Conservation (phyloP, 75 land plant genomes). For the Sequoiadendron giganteum region DNA sequence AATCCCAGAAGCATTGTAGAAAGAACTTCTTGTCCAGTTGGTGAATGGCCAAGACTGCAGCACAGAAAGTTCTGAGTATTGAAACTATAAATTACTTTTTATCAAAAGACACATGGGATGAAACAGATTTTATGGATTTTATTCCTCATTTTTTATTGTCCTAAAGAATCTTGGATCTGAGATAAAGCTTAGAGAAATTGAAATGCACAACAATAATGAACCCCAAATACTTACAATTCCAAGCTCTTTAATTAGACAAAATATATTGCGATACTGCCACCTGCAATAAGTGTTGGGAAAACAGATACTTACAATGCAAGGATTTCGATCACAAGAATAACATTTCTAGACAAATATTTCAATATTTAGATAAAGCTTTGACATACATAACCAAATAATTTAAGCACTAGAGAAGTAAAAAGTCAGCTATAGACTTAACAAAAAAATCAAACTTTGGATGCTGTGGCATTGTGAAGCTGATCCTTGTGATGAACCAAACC, state of each 20-base stretch:
- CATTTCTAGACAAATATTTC: background rate
- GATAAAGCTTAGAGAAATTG: background rate
- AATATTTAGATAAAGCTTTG: background rate
- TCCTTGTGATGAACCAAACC: background rate
- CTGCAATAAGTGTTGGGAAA: conserved; percentile 16
- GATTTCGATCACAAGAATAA: background rate
- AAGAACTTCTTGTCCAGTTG: conserved; percentile 42
- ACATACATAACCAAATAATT: background rate
- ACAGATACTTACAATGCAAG: background rate
- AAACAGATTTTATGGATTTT: background rate
- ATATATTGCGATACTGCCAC: conserved; percentile 49
- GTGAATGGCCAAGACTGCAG: conserved; percentile 42
- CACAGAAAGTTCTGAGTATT: background rate
- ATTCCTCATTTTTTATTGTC: background rate
- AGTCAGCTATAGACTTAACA: background rate
- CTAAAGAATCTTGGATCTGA: background rate
- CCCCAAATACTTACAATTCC: conserved; percentile 24
- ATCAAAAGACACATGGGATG: background rate
- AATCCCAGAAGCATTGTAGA: conserved; percentile 37
- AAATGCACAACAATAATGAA: background rate
- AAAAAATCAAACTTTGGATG: background rate
- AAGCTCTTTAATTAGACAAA: conserved; percentile 32
- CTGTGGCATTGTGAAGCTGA: background rate
- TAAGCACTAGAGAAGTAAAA: background rate
- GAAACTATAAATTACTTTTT: background rate